Evolutionary conservation across 1,284 basidiomycete genomes (phyloP).

Genomic region (Sporisorium iseilematis-ciliati): DNA sequence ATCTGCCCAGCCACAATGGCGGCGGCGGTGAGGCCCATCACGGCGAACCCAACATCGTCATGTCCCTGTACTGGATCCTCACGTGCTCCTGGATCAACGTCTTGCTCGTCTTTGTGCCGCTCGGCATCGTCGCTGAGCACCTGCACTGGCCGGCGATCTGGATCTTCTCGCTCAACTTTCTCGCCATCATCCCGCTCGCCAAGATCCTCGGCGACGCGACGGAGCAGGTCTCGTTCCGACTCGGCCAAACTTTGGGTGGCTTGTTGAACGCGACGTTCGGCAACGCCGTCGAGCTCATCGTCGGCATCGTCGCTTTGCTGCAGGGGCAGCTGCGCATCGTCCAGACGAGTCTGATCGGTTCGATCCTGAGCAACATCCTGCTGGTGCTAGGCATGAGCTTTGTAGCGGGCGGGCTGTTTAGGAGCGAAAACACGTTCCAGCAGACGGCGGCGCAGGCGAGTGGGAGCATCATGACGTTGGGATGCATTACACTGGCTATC

Average conservation of each 20-base stretch:
- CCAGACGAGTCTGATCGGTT: constrained; percentile 66
- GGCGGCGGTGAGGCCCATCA: background rate
- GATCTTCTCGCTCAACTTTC: constrained; percentile 67
- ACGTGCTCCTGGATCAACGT: constrained; percentile 63
- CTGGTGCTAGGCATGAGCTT: constrained; percentile 68
- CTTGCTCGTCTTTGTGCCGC: constrained; percentile 67
- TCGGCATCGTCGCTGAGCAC: constrained; percentile 64
- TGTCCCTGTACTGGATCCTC: constrained; percentile 63
- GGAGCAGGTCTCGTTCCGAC: constrained; percentile 63
- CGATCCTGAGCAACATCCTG: constrained; percentile 66
- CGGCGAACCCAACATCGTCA: constrained; percentile 35
- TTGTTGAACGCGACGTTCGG: constrained; percentile 69
- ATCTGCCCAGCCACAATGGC: constrained; percentile 33
- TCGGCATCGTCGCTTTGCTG: constrained; percentile 79
- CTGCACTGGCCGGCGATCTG: constrained; percentile 62
- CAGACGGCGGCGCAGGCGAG: constrained; percentile 68
- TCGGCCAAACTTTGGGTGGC: constrained; percentile 67
- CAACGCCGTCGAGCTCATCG: constrained; percentile 69
- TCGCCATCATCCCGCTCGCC: constrained; percentile 68
- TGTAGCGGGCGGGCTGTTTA: constrained; percentile 67
- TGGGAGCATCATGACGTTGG: constrained; percentile 80
- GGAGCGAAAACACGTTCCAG: constrained; percentile 64
- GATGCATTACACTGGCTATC: constrained; percentile 89
- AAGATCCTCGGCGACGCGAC: constrained; percentile 69
- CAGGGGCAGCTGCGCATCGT: constrained; percentile 74